These are phyloP conservation scores for Opeltia flavorubescens DNA, from an alignment of 495 filamentous ascomycete genomes.

Conservation along the genomic window DNA sequence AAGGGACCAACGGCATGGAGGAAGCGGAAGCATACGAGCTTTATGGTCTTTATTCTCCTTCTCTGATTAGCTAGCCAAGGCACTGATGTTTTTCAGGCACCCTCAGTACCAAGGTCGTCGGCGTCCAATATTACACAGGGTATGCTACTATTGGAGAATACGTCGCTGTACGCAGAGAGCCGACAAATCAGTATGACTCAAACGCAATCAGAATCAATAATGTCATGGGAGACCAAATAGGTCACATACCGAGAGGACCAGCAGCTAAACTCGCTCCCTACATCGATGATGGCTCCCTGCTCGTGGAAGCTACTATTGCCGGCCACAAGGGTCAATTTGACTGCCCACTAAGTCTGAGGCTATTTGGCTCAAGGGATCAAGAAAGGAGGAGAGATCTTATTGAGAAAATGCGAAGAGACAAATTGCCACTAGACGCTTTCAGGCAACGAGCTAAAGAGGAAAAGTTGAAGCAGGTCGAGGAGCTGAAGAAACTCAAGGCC, in stretches of 20 bases:
- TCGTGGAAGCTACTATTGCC: slow-evolving; percentile 52
- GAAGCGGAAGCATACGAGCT: slow-evolving; percentile 27
- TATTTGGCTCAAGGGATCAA: slow-evolving; percentile 53
- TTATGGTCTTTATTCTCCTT: slow-evolving; percentile 30
- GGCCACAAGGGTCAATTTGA: slow-evolving; percentile 50
- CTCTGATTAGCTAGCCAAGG: not conserved
- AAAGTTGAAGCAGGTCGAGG: slow-evolving; percentile 30
- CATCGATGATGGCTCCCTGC: slow-evolving; percentile 38
- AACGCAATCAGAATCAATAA: slow-evolving; percentile 77
- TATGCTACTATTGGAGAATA: slow-evolving; percentile 57
- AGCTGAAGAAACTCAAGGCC: slow-evolving; percentile 22
- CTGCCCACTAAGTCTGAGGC: slow-evolving; percentile 50
- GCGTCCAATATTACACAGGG: slow-evolving; percentile 64
- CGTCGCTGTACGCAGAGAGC: slow-evolving; percentile 54
- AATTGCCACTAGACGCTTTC: slow-evolving; percentile 34
- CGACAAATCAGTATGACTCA: slow-evolving; percentile 54
- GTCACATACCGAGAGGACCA: slow-evolving; percentile 55
- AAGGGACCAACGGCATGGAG: slow-evolving; percentile 24
- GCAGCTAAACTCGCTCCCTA: slow-evolving; percentile 61
- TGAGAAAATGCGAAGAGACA: slow-evolving; percentile 46
- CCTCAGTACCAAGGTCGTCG: slow-evolving; percentile 57
- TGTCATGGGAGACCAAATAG: slow-evolving; percentile 65
- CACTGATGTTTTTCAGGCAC: slow-evolving; percentile 16
- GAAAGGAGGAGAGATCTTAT: slow-evolving; percentile 36
- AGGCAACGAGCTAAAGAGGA: slow-evolving; percentile 34